Evolutionary conservation across 1,284 basidiomycete species (phyloP).

Genomic region (Irpex sp.): DNA sequence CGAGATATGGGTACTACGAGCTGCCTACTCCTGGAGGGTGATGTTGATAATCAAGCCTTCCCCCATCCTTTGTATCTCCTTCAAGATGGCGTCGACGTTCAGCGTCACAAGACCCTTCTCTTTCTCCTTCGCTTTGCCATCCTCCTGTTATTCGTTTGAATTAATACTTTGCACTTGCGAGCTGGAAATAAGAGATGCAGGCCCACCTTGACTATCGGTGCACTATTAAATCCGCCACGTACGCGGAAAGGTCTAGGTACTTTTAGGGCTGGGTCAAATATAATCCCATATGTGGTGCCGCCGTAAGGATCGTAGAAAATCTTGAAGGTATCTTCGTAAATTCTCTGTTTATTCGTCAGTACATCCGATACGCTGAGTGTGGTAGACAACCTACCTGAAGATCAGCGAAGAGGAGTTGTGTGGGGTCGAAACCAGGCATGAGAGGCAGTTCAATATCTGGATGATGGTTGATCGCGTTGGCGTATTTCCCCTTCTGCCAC

Average conservation of each 20-base stretch:
- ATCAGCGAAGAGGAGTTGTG: constrained; percentile 64
- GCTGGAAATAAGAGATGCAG: neutral
- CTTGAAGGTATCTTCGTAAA: constrained; percentile 77
- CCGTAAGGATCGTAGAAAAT: constrained; percentile 88
- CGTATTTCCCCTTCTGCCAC: constrained; percentile 46
- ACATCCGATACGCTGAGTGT: neutral
- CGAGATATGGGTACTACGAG: neutral
- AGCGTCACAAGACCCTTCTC: constrained; percentile 64
- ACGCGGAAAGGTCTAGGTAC: constrained; percentile 72
- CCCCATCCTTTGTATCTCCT: constrained; percentile 81
- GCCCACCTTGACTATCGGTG: constrained; percentile 41
- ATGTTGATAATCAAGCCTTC: constrained; percentile 55
- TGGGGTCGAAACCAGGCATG: constrained; percentile 80
- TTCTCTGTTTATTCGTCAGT: constrained; percentile 38
- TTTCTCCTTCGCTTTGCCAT: constrained; percentile 40
- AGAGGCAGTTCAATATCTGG: constrained; percentile 28
- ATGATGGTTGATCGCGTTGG: constrained; percentile 33
- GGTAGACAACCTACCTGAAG: constrained; percentile 51
- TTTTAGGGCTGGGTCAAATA: constrained; percentile 81
- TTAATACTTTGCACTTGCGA: constrained; percentile 13
- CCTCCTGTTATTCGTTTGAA: constrained; percentile 8
- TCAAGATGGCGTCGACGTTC: constrained; percentile 69
- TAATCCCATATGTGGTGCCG: constrained; percentile 74
- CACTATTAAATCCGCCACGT: constrained; percentile 75
- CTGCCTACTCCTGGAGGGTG: constrained; percentile 7